Base-by-base conservation (phyloP, 192 early-diverging fungal genomes). In the Bifiguratus adelaidae region DNA sequence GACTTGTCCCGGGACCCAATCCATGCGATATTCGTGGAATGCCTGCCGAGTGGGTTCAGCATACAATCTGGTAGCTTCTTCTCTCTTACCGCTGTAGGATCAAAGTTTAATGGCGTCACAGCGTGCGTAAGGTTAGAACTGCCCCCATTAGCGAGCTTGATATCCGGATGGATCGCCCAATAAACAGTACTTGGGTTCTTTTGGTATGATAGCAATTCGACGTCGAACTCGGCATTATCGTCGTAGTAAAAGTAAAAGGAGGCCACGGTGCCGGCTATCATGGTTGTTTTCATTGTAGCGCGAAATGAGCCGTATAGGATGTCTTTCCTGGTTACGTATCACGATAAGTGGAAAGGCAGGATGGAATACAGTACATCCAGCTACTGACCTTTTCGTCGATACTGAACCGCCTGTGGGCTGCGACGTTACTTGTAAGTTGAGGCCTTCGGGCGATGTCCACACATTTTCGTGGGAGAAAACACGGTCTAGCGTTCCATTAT, bases 1-100 rank as follows among this genome's bases (percentile, higher is more conserved):
- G 7, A 55, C 60, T 28, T 27, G 33, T 12, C 16, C 38, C 6
- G 60, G 60, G 8, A 26, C 34, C 60, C 60, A 62, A 32, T 62
- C 60, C 35, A 62, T 56, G 18, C 60, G 48, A 37, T 62, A 62
- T 21, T 62, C 60, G 36, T 62, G 60, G 24, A 50, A 55, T 12
- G 37, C 53, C 60, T 62, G 37, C n/a, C n/a, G n/a, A n/a, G n/a
- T n/a, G n/a, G n/a, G n/a, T n/a, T n/a, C n/a, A n/a, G n/a, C n/a
- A n/a, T n/a, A n/a, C n/a, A n/a, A n/a, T n/a, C n/a, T n/a, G n/a
- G n/a, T n/a, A n/a, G n/a, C n/a, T n/a, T n/a, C n/a, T n/a, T n/a
- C n/a, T n/a, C n/a, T n/a, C n/a, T n/a, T n/a, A n/a, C n/a, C n/a
- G n/a, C n/a, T n/a, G n/a, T n/a, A n/a, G n/a, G n/a, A n/a, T n/a